Percentiles rank a stretch among this genome's conserved stretches.
phyloP scores from a whole-genome alignment of 2,329 filamentous ascomycete species.

The Fusarium illudens region DNA sequence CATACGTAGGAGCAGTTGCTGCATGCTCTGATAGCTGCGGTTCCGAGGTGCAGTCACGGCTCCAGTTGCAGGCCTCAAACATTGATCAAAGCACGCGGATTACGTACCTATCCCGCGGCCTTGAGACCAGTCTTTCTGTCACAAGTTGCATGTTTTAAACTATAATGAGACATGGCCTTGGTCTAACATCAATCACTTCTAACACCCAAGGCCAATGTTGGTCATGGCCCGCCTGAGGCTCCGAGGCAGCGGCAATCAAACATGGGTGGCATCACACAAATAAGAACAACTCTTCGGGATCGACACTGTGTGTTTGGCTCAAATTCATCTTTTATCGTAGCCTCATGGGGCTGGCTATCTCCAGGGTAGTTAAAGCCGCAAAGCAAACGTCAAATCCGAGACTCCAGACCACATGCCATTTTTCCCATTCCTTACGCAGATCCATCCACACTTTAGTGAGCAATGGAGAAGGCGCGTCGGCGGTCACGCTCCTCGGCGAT shows the following conservation, averaged over 20 bases:
- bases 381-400: slow-evolving; percentile 52
- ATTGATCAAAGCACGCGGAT: not conserved
- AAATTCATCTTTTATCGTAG: slow-evolving; percentile 51
- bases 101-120: not conserved
- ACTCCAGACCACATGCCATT: slow-evolving; percentile 52
- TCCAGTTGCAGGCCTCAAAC: not conserved
- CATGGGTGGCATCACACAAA: slow-evolving; percentile 1
- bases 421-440: slow-evolving; percentile 38
- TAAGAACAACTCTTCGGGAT: slow-evolving; percentile 22
- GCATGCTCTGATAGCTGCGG: not conserved
- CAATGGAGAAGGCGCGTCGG: slow-evolving; percentile 74
- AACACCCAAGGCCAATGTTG: not conserved
- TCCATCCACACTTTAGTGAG: slow-evolving; percentile 56
- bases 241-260: not conserved
- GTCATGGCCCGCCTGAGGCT: not conserved
- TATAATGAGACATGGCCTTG: too few relatives aligned
- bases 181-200: not conserved
- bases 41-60: not conserved
- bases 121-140: too few relatives aligned
- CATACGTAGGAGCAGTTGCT: not conserved
- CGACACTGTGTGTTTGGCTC: slow-evolving; percentile 43
- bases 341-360: slow-evolving; percentile 49
- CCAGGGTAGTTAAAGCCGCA: slow-evolving; percentile 43
- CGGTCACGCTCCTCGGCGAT: slow-evolving; percentile 99
- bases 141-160: too few relatives aligned